phyloP scores from a whole-genome alignment of 2,329 filamentous ascomycete genomes.

The Chalaropsis ovoidea region DNA sequence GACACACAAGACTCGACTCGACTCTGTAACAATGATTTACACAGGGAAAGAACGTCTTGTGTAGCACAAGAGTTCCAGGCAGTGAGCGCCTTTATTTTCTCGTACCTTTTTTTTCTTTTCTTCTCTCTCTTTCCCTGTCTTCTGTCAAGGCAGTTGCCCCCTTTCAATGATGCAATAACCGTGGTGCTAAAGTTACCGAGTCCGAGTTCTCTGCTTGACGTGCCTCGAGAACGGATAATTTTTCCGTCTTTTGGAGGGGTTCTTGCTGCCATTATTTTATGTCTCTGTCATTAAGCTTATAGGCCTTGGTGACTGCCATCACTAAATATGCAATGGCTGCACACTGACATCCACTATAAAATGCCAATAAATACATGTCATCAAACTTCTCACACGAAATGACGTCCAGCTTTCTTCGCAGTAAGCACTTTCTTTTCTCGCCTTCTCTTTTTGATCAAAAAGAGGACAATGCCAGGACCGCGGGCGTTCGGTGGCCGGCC shows the following conservation, averaged over 20 bases:
- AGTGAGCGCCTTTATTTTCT: background rate
- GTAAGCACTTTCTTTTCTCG: background rate
- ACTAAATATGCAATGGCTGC: too few relatives aligned
- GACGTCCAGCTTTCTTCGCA: background rate
- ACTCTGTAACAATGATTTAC: background rate
- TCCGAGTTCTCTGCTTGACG: background rate
- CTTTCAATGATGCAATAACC: background rate
- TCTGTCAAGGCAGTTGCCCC: background rate
- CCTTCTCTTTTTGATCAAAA: background rate
- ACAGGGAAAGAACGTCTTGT: background rate
- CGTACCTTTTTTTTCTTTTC: background rate
- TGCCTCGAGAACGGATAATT: background rate
- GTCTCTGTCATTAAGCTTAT: background rate
- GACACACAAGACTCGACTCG: background rate
- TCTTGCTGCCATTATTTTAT: background rate
- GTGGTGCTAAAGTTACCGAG: background rate
- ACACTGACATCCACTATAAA: too few relatives aligned
- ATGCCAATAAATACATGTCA: too few relatives aligned
- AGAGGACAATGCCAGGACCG: too few relatives aligned
- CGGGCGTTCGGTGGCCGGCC: too few relatives aligned
- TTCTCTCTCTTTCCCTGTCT: slow-evolving; percentile 1
- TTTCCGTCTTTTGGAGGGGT: background rate
- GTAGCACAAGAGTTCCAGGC: slow-evolving; percentile 4
- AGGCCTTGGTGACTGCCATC: too few relatives aligned
- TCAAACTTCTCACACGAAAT: too few relatives aligned